These are phyloP conservation scores for Cucurbita argyrosperma DNA, from an alignment of 306 rosid species.

Conservation along the genomic window DNA sequence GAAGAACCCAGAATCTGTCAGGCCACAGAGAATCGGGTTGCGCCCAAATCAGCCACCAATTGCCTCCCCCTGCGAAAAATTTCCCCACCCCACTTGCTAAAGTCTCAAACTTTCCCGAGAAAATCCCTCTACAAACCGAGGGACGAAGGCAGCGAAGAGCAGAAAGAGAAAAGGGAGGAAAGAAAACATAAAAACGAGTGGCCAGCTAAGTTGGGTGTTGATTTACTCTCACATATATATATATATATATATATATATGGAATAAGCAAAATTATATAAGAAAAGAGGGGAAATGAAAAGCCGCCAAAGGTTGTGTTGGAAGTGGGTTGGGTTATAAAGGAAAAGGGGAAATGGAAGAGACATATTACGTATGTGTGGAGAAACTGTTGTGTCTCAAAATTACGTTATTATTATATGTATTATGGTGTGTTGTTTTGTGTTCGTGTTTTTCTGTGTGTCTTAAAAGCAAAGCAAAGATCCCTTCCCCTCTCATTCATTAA, in stretches of 20 bases:
- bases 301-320: not conserved
- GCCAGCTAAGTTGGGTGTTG: conserved; percentile 60
- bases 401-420: not conserved
- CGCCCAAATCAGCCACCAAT: not conserved
- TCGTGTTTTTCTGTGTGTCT: not conserved
- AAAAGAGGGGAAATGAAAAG: not conserved
- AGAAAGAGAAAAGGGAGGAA: not conserved
- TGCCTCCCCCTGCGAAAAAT: too few relatives aligned
- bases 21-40: not conserved
- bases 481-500: too few relatives aligned
- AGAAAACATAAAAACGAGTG: conserved; percentile 41
- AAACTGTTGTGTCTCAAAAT: not conserved
- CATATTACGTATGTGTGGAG: not conserved
- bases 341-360: not conserved
- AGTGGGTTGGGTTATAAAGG: too few relatives aligned
- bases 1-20: conserved; percentile 1
- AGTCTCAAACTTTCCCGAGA: not conserved
- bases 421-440: not conserved
- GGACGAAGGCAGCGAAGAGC: not conserved
- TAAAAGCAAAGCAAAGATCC: not conserved
- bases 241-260: not conserved
- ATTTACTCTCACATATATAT: not conserved
- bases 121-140: conserved; percentile 3
- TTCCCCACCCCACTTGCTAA: not conserved
- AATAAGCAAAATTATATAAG: too few relatives aligned